These are phyloP conservation scores for Primulina eburnea DNA, from an alignment of 257 asterid species.

Conservation along the genomic window DNA sequence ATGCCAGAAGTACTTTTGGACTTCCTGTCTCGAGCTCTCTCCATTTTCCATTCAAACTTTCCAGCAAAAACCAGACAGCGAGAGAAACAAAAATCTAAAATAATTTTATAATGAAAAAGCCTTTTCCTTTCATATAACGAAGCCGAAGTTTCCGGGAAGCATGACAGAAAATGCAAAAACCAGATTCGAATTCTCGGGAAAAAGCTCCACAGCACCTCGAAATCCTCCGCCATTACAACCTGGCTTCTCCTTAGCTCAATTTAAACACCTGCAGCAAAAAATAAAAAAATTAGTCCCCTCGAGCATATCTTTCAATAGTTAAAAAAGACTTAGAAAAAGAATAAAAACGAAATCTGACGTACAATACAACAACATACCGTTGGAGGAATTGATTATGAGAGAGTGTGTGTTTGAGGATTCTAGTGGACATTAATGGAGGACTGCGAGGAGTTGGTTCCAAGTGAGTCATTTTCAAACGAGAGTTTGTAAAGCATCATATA, in stretches of 20 bases:
- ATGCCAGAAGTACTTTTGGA: slow-evolving; percentile 64
- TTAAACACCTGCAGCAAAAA: slow-evolving; percentile 26
- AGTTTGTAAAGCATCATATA: slow-evolving; percentile 51
- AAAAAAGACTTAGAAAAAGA: too few species aligned
- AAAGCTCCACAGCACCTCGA: slow-evolving; percentile 53
- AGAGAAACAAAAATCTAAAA: slow-evolving; percentile 17
- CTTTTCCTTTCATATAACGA: slow-evolving; percentile 27
- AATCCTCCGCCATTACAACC: slow-evolving; percentile 35
- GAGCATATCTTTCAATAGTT: slow-evolving; percentile 19
- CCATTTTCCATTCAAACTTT: slow-evolving; percentile 51
- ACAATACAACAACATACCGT: background rate
- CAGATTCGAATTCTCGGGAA: slow-evolving; percentile 60
- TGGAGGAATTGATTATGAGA: background rate
- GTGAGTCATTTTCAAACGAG: slow-evolving; percentile 36
- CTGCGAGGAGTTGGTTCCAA: slow-evolving; percentile 22
- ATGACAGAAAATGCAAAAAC: slow-evolving; percentile 18
- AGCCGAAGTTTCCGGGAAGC: slow-evolving; percentile 33
- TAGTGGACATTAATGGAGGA: slow-evolving; percentile 18
- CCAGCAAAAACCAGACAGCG: slow-evolving; percentile 33
- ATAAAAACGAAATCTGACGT: background rate
- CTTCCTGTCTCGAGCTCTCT: slow-evolving; percentile 78
- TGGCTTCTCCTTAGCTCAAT: slow-evolving; percentile 38
- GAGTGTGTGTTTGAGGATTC: background rate
- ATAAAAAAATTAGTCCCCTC: slow-evolving; percentile 11
- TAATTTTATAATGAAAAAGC: slow-evolving; percentile 12